Base-by-base conservation (phyloP, 192 early-diverging fungal genomes). In the Coemansia guatemalensis region DNA sequence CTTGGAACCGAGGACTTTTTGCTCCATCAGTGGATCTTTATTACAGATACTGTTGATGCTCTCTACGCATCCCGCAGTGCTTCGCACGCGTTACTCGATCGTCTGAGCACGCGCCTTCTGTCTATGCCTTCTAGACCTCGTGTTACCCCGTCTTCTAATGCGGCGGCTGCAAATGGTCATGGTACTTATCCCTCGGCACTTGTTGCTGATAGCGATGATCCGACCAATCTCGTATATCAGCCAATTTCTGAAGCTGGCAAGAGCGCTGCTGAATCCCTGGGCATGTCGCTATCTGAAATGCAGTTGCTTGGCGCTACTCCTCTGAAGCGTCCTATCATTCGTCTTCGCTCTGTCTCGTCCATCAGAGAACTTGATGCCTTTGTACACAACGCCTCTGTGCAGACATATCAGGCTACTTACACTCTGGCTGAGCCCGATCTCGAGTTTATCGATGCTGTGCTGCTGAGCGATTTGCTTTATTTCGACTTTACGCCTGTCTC, bases 21-120 rank as follows among this genome's bases (percentile, higher is more conserved):
- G 69, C 85, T 93, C 44, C 92, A 94, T 62, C 92, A 97, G 83
- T 97, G 95, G 95, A 92, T 97, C 14, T 97, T 97, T 63, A 89
- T 95, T 53, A 85, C 87, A 2, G 93, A 97, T 53, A 92, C 91
- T 4, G 82, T 91, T 22, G 92, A 93, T 29, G 83, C 87, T 6
- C 74, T 89, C 22, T 81, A 83, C 53, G 72, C 78, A 18, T 64
- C 64, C 24, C 82, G 83, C 48, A 81, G 71, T 29, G 82, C 74
- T 18, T 80, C 87, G 3, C 68, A 69, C 56, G 85, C 92, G 0
- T 64, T 91, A 14, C 76, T 91, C 52, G 90, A 94, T 25, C 83
- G 81, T 53, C 81, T 92, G 12, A 84, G 84, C 53, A 75, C 82
- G 21, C 78, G 88, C 52, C 61, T 91, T 21, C 67, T 82, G 26